These are phyloP conservation scores for Selaginella tamariscina DNA, from an alignment of 75 land plant genomes.

Conservation along the genomic window DNA sequence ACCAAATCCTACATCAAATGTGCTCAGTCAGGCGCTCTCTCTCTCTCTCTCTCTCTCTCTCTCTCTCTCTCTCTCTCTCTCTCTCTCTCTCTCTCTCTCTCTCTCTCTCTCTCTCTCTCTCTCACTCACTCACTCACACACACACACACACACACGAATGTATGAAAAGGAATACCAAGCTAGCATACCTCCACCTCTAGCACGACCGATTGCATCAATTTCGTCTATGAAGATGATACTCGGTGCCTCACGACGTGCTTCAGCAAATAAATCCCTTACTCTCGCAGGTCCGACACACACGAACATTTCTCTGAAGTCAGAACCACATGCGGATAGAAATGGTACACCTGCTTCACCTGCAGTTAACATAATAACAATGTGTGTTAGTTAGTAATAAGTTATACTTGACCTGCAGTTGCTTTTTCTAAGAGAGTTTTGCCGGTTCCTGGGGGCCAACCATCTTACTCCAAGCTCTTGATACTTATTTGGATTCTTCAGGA, in stretches of 20 bases:
- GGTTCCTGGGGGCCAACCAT: slow-evolving; percentile 78
- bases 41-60: too few relatives aligned
- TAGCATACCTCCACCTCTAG: slow-evolving; percentile 71
- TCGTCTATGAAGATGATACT: slow-evolving; percentile 88
- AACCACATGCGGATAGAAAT: slow-evolving; percentile 73
- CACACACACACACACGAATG: too few relatives aligned
- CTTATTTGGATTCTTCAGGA: slow-evolving; percentile 75
- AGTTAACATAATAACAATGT: too few relatives aligned
- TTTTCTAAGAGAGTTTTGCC: slow-evolving; percentile 82
- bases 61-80: too few relatives aligned
- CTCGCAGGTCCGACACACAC: slow-evolving; percentile 88
- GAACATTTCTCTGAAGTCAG: slow-evolving; percentile 94
- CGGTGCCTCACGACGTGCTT: slow-evolving; percentile 71
- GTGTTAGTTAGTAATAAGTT: too few relatives aligned
- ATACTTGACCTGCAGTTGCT: slow-evolving; percentile 95
- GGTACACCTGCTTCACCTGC: slow-evolving; percentile 93
- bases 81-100: too few relatives aligned
- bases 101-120: too few relatives aligned
- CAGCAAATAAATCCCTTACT: slow-evolving; percentile 67
- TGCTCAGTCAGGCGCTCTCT: too few relatives aligned
- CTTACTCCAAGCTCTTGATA: slow-evolving; percentile 77
- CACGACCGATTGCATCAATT: slow-evolving; percentile 88
- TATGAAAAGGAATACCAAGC: too few relatives aligned
- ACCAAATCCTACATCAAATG: too few relatives aligned
- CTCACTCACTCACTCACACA: too few relatives aligned